Conservation (phyloP, 345 rosid species). For the Salix koriyanagi region DNA sequence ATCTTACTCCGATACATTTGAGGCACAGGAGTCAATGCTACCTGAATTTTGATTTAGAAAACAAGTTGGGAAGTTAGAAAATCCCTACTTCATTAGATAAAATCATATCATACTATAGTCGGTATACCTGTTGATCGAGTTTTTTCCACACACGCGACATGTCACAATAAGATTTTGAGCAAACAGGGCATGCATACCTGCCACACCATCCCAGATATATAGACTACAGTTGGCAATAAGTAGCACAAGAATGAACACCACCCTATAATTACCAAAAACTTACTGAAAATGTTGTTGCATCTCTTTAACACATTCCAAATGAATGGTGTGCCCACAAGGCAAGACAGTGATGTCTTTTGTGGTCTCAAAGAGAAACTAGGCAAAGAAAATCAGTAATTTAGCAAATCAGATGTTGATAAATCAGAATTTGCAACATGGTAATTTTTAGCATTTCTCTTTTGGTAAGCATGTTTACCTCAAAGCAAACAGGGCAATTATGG, state of each 20-base stretch:
- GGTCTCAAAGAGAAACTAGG: slow-evolving; percentile 73
- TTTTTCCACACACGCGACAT: slow-evolving; percentile 51
- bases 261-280: slow-evolving; percentile 13
- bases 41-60: slow-evolving; percentile 22
- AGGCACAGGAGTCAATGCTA: slow-evolving; percentile 56
- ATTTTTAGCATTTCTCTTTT: background rate
- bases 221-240: background rate
- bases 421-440: background rate
- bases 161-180: slow-evolving; percentile 50
- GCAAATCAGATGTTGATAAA: background rate
- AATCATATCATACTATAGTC: background rate
- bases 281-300: slow-evolving; percentile 62
- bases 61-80: background rate
- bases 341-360: slow-evolving; percentile 53
- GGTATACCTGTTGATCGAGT: slow-evolving; percentile 42
- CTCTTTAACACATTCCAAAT: slow-evolving; percentile 62
- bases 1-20: slow-evolving; percentile 37
- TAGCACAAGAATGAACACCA: background rate
- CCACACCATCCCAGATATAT: slow-evolving; percentile 4
- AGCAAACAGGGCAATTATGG: slow-evolving; percentile 65
- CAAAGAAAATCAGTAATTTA: background rate
- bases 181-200: slow-evolving; percentile 64
- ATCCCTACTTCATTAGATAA: background rate
- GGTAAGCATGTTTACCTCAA: slow-evolving; percentile 36
- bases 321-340: slow-evolving; percentile 76